Evolutionary conservation across 352 stramenopile species (phyloP), one percentile per base, ranked within the genome.

Genomic region (Globisporangium takayamanum): DNA sequence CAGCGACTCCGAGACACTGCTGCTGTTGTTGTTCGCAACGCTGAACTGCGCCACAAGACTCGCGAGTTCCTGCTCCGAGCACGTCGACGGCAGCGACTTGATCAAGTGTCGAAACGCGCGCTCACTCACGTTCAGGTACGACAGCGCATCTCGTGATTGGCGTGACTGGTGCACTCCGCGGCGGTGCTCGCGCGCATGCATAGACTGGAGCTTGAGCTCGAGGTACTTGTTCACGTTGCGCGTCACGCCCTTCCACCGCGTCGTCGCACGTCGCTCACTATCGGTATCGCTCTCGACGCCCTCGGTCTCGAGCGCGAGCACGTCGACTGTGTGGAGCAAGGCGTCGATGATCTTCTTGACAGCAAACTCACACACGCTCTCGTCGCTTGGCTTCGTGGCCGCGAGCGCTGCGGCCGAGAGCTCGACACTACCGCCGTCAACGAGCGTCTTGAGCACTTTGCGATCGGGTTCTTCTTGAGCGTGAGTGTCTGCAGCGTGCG

Each of bases 281-380:
- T 53, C 58, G 15, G 10, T 45, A 26, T n/a, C 28, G 16, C 33
- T 39, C n/a, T 22, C 7, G 14, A 58, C 44, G 18, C 45, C 22
- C 18, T 46, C 30, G 2, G 20, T 54, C 16, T 58, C 55, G 55
- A 53, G 59, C 5, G 37, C 52, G 25, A 55, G 53, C 56, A 55
- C 60, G 18, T 64, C 62, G 25, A 55, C 33, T 25, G 68, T 67
- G 18, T 70, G 66, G n/a, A 82, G 70, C 36, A 39, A 39, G 6
- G 68, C 62, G 39, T 85, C 67, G 8, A 88, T 70, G 11, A 90
- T 42, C 50, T 84, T 87, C 54, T 66, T 71, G 16, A 87, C 30
- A 14, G 79, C 66, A n/a, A 59, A 60, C 55, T 83, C 76, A 8
- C 78, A 86, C 1, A 69, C 60, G 12, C 63, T 41, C 55, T 60